These are phyloP conservation scores for Pseudogymnoascus sp. DNA, from an alignment of 2,329 filamentous ascomycete species.

Conservation along the genomic window DNA sequence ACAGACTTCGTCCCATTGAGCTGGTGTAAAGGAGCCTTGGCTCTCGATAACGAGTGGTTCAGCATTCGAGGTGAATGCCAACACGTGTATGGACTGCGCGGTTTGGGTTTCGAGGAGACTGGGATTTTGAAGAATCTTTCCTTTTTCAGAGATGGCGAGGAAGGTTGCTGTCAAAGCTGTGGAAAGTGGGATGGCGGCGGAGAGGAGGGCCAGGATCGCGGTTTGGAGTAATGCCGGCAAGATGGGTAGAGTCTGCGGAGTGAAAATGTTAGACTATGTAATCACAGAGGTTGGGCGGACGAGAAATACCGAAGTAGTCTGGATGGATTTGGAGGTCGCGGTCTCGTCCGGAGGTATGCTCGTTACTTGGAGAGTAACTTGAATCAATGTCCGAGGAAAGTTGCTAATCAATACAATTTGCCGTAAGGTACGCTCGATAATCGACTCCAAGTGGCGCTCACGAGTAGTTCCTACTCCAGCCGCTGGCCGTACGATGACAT, in stretches of 20 bases:
- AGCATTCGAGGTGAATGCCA: slow-evolving; percentile 69
- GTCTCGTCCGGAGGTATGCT: slow-evolving; percentile 61
- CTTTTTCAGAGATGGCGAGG: slow-evolving; percentile 46
- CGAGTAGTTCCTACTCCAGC: slow-evolving; percentile 72
- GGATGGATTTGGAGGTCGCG: slow-evolving; percentile 50
- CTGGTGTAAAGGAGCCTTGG: slow-evolving; percentile 66
- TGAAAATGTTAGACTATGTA: neutral
- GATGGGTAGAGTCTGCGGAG: slow-evolving; percentile 60
- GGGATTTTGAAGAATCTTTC: slow-evolving; percentile 49
- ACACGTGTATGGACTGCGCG: slow-evolving; percentile 68
- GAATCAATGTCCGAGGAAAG: slow-evolving; percentile 70
- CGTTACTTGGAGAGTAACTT: slow-evolving; percentile 72
- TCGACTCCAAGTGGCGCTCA: slow-evolving; percentile 73
- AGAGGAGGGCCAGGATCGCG: slow-evolving; percentile 67
- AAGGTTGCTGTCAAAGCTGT: slow-evolving; percentile 60
- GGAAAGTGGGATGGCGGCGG: slow-evolving; percentile 72
- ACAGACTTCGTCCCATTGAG: slow-evolving; percentile 66
- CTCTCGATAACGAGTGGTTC: slow-evolving; percentile 74
- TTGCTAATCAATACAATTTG: slow-evolving; percentile 67
- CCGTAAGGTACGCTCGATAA: slow-evolving; percentile 63
- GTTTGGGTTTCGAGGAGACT: slow-evolving; percentile 51
- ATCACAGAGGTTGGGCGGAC: neutral
- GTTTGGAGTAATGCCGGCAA: slow-evolving; percentile 79
- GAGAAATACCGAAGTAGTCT: slow-evolving; percentile 48
- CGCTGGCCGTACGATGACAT: slow-evolving; percentile 81